phyloP scores from a whole-genome alignment of 257 asterid genomes.

The Linderniella brevidens region DNA sequence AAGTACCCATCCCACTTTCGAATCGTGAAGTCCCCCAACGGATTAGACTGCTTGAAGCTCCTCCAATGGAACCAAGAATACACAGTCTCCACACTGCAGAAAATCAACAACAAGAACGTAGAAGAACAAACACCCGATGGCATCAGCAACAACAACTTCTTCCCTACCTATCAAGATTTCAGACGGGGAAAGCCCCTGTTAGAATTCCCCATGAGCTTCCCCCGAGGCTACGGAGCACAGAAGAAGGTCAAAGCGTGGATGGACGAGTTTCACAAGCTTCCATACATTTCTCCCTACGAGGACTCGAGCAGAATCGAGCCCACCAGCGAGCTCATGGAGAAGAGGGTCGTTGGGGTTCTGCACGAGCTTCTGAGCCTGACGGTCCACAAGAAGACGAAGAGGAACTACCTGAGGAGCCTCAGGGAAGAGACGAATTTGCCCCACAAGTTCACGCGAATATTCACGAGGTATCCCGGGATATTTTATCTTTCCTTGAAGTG shows the following conservation, averaged over 20 bases:
- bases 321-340: conserved; percentile 86
- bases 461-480: conserved; percentile 89
- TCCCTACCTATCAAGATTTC: conserved; percentile 34
- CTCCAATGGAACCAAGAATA: conserved; percentile 52
- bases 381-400: conserved; percentile 73
- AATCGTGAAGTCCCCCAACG: conserved; percentile 44
- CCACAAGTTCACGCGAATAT: conserved; percentile 70
- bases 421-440: conserved; percentile 82
- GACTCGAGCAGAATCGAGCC: conserved; percentile 72
- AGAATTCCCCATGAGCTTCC: conserved; percentile 84
- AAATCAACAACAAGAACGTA: conserved; percentile 37
- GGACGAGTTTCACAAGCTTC: conserved; percentile 89
- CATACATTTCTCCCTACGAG: conserved; percentile 88
- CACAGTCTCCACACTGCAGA: conserved; percentile 60
- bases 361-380: conserved; percentile 71
- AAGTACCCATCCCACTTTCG: conserved; percentile 49
- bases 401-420: conserved; percentile 74
- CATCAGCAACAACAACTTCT: conserved; percentile 3
- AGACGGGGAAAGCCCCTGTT: conserved; percentile 69
- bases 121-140: conserved; percentile 7
- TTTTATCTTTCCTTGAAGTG: conserved; percentile 78
- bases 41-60: conserved; percentile 55
- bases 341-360: conserved; percentile 79
- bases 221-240: conserved; percentile 87
- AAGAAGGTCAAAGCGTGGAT: conserved; percentile 92